Base-by-base conservation (phyloP, 345 rosid genomes). In the Gossypium thurberi region DNA sequence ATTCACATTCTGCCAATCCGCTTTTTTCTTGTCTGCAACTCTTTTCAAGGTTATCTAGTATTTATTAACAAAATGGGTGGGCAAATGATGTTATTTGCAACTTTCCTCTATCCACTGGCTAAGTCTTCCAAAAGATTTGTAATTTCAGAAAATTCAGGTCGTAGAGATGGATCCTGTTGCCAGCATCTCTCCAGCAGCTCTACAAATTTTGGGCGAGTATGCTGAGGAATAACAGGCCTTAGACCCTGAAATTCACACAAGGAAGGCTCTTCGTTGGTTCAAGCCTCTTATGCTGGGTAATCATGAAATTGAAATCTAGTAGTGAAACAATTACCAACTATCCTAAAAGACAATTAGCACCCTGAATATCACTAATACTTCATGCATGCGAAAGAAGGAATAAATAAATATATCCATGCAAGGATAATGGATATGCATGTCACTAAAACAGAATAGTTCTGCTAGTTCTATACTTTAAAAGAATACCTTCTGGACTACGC, bases 131-230 rank as follows among this genome's bases (percentile, higher is more conserved):
- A 79, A 73, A 78, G 28, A 37, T 83, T 79, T 55, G 77, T 48
- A 62, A 86, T 82, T 81, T 87, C 94, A 37, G 87, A 81, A 79
- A 89, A 87, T 64, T 84, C 91, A 5, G 94, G 91, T 78, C 94
- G 85, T 78, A 77, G 61, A 44, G 74, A 83, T 46, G 94, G 85
- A 20, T 85, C 87, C 18, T 61, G 84, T 72, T 86, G 84, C 94
- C 94, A 89, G 84, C 94, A 87, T 77, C 81, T 81, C 74, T 82
- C 79, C 44, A 89, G 84, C 78, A 89, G 75, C 70, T 81, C 86
- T 63, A 62, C 84, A 51, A 89, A 43, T 52, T 80, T 72, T 2
- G 82, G 87, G 82, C 83, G 88, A 62, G 89, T 83, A 43, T 80
- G 57, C 47, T 59, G 67, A 1, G 90, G 90, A 76, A 89, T 86